Conservation (phyloP, 2,329 filamentous ascomycete species). For the Colletotrichum sidae region DNA sequence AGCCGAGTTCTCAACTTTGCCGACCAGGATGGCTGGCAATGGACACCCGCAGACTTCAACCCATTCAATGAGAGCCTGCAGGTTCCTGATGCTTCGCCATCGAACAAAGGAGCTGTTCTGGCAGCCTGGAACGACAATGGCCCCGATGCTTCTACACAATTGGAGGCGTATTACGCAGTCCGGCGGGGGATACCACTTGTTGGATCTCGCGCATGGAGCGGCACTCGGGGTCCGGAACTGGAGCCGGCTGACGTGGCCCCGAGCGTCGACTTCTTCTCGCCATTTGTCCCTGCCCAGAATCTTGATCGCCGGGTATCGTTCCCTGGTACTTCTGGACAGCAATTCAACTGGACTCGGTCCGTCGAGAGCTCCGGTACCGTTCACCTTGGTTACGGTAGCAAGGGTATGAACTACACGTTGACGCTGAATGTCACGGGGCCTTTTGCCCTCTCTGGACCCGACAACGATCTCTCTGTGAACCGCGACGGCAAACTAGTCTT, state of each 20-base stretch:
- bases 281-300: constrained; percentile 56
- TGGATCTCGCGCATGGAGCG: constrained; percentile 54
- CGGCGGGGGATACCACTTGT: constrained; percentile 57
- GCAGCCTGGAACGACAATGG: constrained; percentile 63
- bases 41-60: constrained; percentile 58
- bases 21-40: constrained; percentile 53
- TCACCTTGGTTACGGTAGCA: constrained; percentile 50
- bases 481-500: background rate
- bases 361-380: constrained; percentile 21
- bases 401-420: constrained; percentile 59
- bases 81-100: constrained; percentile 44
- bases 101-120: constrained; percentile 50
- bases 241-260: constrained; percentile 41
- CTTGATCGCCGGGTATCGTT: constrained; percentile 50
- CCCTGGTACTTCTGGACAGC: constrained; percentile 32
- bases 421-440: constrained; percentile 43
- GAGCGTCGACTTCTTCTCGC: constrained; percentile 51
- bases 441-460: constrained; percentile 13
- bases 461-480: background rate
- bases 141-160: constrained; percentile 58
- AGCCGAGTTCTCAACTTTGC: constrained; percentile 58
- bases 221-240: constrained; percentile 49
- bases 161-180: constrained; percentile 60
- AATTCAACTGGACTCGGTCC: constrained; percentile 48
- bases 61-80: constrained; percentile 54